Conservation (phyloP, 306 rosid genomes). For the Erythrophleum fordii region DNA sequence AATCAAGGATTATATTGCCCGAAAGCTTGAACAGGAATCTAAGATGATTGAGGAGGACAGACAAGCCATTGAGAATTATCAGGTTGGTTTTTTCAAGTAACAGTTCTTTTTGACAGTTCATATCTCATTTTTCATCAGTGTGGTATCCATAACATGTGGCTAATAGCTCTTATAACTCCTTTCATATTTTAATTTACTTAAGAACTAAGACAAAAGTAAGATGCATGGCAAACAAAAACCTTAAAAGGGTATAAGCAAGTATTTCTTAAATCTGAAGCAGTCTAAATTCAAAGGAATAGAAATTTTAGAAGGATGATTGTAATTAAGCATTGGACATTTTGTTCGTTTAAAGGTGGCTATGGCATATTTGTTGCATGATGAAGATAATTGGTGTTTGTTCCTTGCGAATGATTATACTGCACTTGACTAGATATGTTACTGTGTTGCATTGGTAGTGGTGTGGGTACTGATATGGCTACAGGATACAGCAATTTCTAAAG, state of each 20-base stretch:
- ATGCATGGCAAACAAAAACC: slow-evolving; percentile 3
- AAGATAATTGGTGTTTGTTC: background rate
- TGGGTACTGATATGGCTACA: no score
- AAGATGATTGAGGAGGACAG: slow-evolving; percentile 93
- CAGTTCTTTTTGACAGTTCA: slow-evolving; percentile 5
- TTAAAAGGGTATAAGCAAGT: slow-evolving; percentile 21
- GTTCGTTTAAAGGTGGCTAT: background rate
- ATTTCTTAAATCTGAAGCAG: slow-evolving; percentile 14
- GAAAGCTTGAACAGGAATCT: slow-evolving; percentile 96
- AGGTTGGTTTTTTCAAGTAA: slow-evolving; percentile 55
- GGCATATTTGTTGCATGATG: background rate
- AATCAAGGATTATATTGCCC: slow-evolving; percentile 90
- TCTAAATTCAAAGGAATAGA: background rate
- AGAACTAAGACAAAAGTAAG: slow-evolving; percentile 19
- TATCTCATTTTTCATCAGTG: slow-evolving; percentile 11
- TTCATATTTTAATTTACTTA: slow-evolving; percentile 17
- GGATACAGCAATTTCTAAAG: no score
- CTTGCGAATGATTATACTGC: background rate
- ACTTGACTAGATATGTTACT: background rate
- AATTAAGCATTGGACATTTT: background rate
- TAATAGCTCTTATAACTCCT: background rate
- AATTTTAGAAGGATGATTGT: slow-evolving; percentile 7
- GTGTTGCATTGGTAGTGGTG: no score
- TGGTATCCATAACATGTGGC: slow-evolving; percentile 11
- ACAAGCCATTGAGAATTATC: slow-evolving; percentile 86